A percentile compares a stretch with the other conserved stretches of the same genome.
These are phyloP conservation scores for Stagonosporopsis rhizophila DNA, from an alignment of 2,329 filamentous ascomycete genomes.

Conservation along the genomic window DNA sequence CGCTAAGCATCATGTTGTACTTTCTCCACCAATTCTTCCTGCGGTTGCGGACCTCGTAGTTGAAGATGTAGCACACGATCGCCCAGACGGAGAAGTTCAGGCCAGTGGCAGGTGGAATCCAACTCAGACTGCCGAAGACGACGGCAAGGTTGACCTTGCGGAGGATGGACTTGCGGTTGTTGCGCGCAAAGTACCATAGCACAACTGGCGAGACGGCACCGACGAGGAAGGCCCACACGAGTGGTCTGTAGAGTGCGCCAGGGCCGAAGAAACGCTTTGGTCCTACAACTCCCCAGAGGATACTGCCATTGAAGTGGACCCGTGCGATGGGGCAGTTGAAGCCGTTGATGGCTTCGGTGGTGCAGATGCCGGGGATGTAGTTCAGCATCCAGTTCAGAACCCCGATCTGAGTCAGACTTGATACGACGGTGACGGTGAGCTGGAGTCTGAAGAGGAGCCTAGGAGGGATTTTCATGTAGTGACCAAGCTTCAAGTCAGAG, in stretches of 20 bases:
- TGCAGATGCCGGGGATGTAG: conserved; percentile 79
- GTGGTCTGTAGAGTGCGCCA: conserved; percentile 73
- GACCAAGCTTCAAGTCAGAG: conserved; percentile 83
- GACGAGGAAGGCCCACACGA: conserved; percentile 83
- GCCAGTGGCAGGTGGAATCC: conserved; percentile 83
- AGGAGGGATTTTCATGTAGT: conserved; percentile 88
- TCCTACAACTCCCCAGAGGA: conserved; percentile 88
- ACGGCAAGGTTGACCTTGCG: conserved; percentile 83
- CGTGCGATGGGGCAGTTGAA: conserved; percentile 88
- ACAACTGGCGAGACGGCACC: conserved; percentile 77
- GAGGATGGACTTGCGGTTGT: conserved; percentile 65
- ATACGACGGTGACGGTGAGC: conserved; percentile 76
- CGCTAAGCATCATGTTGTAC: conserved; percentile 88
- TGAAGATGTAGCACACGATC: conserved; percentile 84
- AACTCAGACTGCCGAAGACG: conserved; percentile 80
- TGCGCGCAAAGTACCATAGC: conserved; percentile 73
- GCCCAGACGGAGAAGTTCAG: conserved; percentile 91
- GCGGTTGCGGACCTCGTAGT: conserved; percentile 73
- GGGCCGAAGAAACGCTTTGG: conserved; percentile 82
- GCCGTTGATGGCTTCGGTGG: conserved; percentile 78
- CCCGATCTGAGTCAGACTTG: conserved; percentile 79
- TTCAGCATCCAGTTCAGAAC: conserved; percentile 91
- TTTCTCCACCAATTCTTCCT: conserved; percentile 84
- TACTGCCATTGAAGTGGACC: conserved; percentile 89
- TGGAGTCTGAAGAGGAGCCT: conserved; percentile 81